A percentile compares a stretch with the other conserved stretches of the same genome.
These are phyloP conservation scores for Suzukiozyma palmioleophila DNA, from an alignment of 1,139 yeast genomes.

Conservation along the genomic window DNA sequence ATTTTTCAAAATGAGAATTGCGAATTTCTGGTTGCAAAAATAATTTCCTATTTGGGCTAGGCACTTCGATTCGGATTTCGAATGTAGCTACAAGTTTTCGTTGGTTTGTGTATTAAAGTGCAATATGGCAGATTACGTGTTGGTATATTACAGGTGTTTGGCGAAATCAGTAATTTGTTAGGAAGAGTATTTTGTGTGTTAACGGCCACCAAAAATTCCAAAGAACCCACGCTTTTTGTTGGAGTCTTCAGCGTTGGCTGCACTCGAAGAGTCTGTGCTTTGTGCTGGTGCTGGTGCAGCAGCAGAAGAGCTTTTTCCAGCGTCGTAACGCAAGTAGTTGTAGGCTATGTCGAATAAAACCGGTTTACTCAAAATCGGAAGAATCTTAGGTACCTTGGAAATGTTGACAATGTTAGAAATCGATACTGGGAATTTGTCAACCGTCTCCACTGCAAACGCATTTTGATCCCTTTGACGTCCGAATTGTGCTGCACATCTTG, in stretches of 20 bases:
- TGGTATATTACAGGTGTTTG: too few species aligned
- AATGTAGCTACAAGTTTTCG: too few species aligned
- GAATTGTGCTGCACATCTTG: constrained; percentile 52
- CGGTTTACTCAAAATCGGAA: constrained; percentile 74
- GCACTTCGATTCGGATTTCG: too few species aligned
- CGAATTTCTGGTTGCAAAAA: too few species aligned
- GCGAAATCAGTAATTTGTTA: too few species aligned
- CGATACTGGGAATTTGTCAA: constrained; percentile 41
- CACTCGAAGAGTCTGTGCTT: constrained; percentile 5
- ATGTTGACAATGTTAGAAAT: constrained; percentile 46
- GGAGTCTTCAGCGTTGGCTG: constrained; percentile 14
- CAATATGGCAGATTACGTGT: too few species aligned
- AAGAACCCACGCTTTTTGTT: constrained; percentile 37
- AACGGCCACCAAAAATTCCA: constrained; percentile 38
- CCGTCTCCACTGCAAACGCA: constrained; percentile 42
- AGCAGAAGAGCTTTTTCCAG: constrained; percentile 11
- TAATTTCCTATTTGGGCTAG: too few species aligned
- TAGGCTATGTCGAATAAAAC: constrained; percentile 86
- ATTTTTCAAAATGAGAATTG: too few species aligned
- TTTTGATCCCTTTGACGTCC: constrained; percentile 18
- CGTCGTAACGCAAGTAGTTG: constrained; percentile 62
- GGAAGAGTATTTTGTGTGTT: too few species aligned
- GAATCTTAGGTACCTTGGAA: constrained; percentile 32
- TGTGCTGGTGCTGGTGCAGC: constrained; percentile 4
- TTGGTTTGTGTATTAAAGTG: too few species aligned